Percentiles rank a stretch among this genome's conserved stretches.
Conservation (phyloP, 1,284 basidiomycete genomes). For the Singerocomus inundabilis region DNA sequence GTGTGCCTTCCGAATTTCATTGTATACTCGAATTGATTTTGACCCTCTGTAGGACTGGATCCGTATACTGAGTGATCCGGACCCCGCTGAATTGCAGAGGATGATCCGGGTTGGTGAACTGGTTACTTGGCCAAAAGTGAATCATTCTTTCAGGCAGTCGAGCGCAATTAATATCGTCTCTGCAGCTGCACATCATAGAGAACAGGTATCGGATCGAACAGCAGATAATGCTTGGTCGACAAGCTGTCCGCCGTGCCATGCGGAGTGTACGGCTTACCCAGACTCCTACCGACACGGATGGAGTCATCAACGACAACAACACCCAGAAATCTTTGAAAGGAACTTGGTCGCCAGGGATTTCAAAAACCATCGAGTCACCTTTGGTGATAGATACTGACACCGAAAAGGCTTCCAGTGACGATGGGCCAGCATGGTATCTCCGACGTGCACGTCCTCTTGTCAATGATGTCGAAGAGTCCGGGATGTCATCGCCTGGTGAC, state of each 20-base stretch:
- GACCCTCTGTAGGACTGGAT: constrained; percentile 68
- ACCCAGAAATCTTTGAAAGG: constrained; percentile 11
- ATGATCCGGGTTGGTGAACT: constrained; percentile 85
- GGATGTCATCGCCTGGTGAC: constrained; percentile 27
- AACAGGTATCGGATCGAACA: constrained; percentile 81
- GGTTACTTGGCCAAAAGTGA: constrained; percentile 95
- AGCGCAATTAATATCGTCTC: constrained; percentile 7
- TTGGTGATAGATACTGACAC: constrained; percentile 62
- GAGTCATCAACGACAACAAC: constrained; percentile 21
- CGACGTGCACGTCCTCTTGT: constrained; percentile 29
- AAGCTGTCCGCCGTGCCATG: constrained; percentile 60
- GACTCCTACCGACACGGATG: constrained; percentile 31
- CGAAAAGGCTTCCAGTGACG: constrained; percentile 47
- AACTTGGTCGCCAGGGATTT: not conserved
- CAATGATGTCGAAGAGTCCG: constrained; percentile 26
- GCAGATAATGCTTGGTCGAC: constrained; percentile 80
- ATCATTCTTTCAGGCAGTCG: constrained; percentile 8
- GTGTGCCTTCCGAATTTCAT: constrained; percentile 22
- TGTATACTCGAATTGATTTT: constrained; percentile 6
- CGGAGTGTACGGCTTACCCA: constrained; percentile 31
- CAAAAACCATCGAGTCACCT: constrained; percentile 40
- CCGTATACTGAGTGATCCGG: constrained; percentile 80
- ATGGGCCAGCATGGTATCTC: constrained; percentile 50
- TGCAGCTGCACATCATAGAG: constrained; percentile 85
- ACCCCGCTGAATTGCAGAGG: constrained; percentile 71